Conservation (phyloP, 192 early-diverging fungal species). For the Coemansia sp. region DNA sequence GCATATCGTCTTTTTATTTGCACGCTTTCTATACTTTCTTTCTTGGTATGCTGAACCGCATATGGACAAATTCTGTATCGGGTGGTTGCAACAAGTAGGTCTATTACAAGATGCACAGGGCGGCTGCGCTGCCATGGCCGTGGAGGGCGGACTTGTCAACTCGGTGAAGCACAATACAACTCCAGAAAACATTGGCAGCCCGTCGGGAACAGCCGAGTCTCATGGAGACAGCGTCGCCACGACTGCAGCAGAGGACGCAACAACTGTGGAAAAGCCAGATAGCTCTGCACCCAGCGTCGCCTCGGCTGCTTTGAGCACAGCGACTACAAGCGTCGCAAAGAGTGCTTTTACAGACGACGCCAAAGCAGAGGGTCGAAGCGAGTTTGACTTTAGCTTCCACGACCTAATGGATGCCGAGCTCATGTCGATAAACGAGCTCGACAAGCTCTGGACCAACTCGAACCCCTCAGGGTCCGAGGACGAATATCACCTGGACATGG, state of each 20-base stretch:
- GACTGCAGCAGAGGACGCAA: conserved; percentile 4
- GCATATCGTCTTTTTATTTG: background rate
- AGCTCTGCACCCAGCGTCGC: background rate
- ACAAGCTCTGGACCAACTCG: conserved; percentile 52
- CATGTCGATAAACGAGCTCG: conserved; percentile 61
- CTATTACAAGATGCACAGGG: background rate
- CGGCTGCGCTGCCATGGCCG: background rate
- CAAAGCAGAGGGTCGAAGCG: conserved; percentile 2
- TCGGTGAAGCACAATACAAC: conserved; percentile 7
- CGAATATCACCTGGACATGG: background rate
- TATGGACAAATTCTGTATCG: conserved; percentile 24
- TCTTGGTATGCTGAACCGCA: conserved; percentile 2
- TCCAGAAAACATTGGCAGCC: background rate
- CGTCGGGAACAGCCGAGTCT: background rate
- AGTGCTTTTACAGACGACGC: no score
- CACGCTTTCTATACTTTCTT: conserved; percentile 1
- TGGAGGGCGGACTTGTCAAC: background rate
- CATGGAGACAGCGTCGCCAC: background rate
- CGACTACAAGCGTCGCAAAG: no score
- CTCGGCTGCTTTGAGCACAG: no score
- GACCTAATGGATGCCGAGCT: conserved; percentile 61
- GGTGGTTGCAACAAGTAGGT: conserved; percentile 26
- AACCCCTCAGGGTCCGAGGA: conserved; percentile 10
- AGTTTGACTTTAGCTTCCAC: conserved; percentile 45
- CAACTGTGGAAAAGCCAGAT: background rate